These are phyloP conservation scores for Phytophthora hybrid DNA, from an alignment of 352 stramenopile genomes.

Conservation along the genomic window DNA sequence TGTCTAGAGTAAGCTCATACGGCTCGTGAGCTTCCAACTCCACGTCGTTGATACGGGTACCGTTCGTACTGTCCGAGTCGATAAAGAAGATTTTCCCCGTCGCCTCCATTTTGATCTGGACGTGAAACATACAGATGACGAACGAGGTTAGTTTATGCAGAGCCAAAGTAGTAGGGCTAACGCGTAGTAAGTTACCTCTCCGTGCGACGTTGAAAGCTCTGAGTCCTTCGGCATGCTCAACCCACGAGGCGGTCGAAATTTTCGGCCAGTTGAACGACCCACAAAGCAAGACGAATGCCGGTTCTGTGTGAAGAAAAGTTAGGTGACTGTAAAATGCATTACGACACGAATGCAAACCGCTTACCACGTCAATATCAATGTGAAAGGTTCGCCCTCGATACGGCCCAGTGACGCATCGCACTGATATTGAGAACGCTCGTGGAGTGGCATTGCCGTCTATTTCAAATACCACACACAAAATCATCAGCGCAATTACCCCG, in stretches of 20 bases:
- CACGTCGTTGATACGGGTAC: constrained; percentile 70
- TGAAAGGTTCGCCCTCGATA: constrained; percentile 72
- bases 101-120: constrained; percentile 71
- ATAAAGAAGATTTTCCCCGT: constrained; percentile 71
- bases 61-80: constrained; percentile 87
- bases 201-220: constrained; percentile 87
- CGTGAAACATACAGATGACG: not conserved
- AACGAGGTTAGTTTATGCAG: not conserved
- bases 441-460: constrained; percentile 35
- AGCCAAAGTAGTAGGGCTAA: not conserved
- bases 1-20: constrained; percentile 47
- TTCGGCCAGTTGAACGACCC: constrained; percentile 81
- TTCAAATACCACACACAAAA: not conserved
- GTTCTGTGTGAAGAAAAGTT: constrained; percentile 33
- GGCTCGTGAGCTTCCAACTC: constrained; percentile 59
- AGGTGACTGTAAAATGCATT: not conserved
- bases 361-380: constrained; percentile 67
- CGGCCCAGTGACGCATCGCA: constrained; percentile 60
- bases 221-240: constrained; percentile 83
- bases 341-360: not conserved
- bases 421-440: constrained; percentile 54
- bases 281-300: constrained; percentile 71
- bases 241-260: constrained; percentile 75
- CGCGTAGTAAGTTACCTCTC: constrained; percentile 48
- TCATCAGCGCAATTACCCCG: constrained; percentile 3